These are phyloP conservation scores for Podospora anserina DNA, from an alignment of 495 filamentous ascomycete species.

Conservation along the genomic window DNA sequence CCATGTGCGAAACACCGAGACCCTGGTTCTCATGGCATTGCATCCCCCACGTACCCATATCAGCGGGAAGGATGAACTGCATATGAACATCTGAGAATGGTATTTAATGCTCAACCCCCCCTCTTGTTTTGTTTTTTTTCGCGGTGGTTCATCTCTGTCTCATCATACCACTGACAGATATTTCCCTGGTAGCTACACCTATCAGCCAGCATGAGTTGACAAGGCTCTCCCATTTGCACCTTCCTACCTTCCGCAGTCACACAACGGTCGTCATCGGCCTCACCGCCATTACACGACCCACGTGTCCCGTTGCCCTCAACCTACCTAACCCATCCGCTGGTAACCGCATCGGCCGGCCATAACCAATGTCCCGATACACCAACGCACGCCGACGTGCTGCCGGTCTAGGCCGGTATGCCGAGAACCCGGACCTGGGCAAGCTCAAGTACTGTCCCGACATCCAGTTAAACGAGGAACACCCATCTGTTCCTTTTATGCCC, in stretches of 20 bases:
- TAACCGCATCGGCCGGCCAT: background rate
- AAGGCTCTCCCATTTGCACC: background rate
- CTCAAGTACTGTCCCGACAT: constrained; percentile 3
- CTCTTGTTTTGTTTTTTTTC: background rate
- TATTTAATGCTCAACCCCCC: background rate
- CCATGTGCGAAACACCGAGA: background rate
- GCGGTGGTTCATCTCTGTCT: background rate
- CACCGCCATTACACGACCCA: background rate
- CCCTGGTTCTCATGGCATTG: background rate
- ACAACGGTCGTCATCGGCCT: background rate
- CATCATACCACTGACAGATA: background rate
- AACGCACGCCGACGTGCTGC: constrained; percentile 1
- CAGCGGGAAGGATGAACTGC: background rate
- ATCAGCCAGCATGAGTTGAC: background rate
- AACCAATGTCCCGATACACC: background rate
- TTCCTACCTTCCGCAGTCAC: background rate
- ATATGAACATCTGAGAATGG: background rate
- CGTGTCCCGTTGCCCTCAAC: background rate
- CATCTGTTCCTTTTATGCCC: background rate
- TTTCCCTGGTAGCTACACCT: background rate
- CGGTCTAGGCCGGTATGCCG: constrained; percentile 1
- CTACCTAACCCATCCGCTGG: background rate
- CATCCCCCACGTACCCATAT: background rate
- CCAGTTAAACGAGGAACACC: constrained; percentile 7
- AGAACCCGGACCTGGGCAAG: constrained; percentile 4